phyloP scores from a whole-genome alignment of 768 basidiomycete species.

The Termitomyces bulborhizus region DNA sequence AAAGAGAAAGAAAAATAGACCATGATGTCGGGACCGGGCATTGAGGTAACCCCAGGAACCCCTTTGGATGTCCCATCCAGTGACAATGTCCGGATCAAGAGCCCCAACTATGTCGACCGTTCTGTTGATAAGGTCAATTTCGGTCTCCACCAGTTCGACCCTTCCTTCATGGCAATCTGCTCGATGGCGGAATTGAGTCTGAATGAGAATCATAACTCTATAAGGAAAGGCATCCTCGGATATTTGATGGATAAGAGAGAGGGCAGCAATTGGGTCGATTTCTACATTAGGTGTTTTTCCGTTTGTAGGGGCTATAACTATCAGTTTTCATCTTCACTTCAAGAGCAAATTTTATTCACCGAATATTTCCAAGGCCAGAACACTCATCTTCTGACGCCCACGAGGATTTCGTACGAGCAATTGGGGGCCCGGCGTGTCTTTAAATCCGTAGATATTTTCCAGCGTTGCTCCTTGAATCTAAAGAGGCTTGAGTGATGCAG shows the following conservation, averaged over 20 bases:
- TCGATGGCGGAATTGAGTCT: conserved; percentile 31
- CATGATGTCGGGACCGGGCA: conserved; percentile 55
- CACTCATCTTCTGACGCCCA: conserved; percentile 67
- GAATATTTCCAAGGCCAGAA: conserved; percentile 81
- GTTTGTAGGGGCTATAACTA: conserved; percentile 48
- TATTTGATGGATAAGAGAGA: conserved; percentile 70
- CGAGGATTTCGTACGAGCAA: conserved; percentile 26
- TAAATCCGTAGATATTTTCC: conserved; percentile 61
- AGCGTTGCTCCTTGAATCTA: conserved; percentile 75
- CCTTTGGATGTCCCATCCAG: conserved; percentile 88
- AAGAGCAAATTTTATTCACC: conserved; percentile 40
- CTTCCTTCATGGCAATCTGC: conserved; percentile 28
- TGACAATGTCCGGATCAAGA: conserved; percentile 86
- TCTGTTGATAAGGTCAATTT: conserved; percentile 77
- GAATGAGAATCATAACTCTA: conserved; percentile 51
- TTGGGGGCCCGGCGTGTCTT: conserved; percentile 37
- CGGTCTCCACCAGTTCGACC: conserved; percentile 53
- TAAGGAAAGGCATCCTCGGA: conserved; percentile 31
- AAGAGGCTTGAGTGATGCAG: not conserved
- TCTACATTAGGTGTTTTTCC: conserved; percentile 62
- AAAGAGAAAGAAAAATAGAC: conserved; percentile 30
- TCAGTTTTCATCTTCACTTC: not conserved
- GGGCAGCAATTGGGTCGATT: conserved; percentile 55
- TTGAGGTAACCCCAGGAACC: conserved; percentile 88
- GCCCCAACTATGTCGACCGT: conserved; percentile 67